phyloP scores from a whole-genome alignment of 805 yeast species.

The Candida odintsovae region DNA sequence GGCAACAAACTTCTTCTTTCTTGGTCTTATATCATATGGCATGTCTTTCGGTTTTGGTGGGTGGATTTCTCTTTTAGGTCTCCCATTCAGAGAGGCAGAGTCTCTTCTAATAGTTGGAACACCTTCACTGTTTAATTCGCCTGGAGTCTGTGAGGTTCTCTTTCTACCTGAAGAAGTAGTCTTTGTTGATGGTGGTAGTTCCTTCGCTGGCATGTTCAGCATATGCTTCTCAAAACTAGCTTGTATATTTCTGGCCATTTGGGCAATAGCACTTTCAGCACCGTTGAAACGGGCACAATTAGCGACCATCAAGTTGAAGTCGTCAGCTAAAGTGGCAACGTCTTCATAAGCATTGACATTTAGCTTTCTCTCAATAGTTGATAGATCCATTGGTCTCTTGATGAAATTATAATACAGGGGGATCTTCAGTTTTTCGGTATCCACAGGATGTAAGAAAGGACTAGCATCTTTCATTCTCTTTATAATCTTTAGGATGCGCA shows the following conservation, averaged over 20 bases:
- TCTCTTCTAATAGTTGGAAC: conserved; percentile 70
- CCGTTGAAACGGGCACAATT: conserved; percentile 89
- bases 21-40: conserved; percentile 85
- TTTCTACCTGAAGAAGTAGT: conserved; percentile 13
- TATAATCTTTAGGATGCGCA: conserved; percentile 76
- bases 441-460: conserved; percentile 89
- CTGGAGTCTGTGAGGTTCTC: conserved; percentile 22
- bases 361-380: conserved; percentile 83
- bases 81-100: conserved; percentile 55
- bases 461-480: conserved; percentile 87
- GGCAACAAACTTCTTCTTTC: conserved; percentile 85
- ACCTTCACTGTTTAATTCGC: conserved; percentile 35
- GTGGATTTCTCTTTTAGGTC: conserved; percentile 94
- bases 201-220: conserved; percentile 80
- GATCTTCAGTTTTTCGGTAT: conserved; percentile 77
- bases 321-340: conserved; percentile 63
- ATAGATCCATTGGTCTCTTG: conserved; percentile 86
- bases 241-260: conserved; percentile 87
- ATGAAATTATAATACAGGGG: conserved; percentile 86
- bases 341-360: conserved; percentile 63
- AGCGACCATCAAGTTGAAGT: conserved; percentile 76
- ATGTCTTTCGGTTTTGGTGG: conserved; percentile 95
- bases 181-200: conserved; percentile 24
- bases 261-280: conserved; percentile 70
- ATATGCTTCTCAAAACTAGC: conserved; percentile 91